A percentile compares a stretch with the other conserved stretches of the same genome.
These are phyloP conservation scores for Cordyceps javanica DNA, from an alignment of 2,329 filamentous ascomycete genomes.

Conservation along the genomic window DNA sequence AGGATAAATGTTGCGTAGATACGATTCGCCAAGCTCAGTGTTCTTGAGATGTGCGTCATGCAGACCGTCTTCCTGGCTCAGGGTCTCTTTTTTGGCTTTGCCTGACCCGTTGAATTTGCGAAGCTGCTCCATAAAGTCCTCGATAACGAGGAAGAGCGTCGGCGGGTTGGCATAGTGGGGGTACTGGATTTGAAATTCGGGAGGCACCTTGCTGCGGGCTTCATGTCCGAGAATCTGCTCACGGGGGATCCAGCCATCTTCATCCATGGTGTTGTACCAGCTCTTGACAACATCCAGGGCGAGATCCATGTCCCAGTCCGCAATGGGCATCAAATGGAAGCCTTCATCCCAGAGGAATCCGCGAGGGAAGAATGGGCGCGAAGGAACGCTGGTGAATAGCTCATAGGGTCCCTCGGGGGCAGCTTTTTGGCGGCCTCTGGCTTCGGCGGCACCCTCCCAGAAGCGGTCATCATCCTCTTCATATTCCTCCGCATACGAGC, in stretches of 20 bases:
- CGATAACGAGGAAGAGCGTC: constrained; percentile 84
- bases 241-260: constrained; percentile 93
- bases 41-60: constrained; percentile 63
- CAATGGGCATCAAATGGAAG: constrained; percentile 85
- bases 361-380: constrained; percentile 89
- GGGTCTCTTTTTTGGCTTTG: constrained; percentile 35
- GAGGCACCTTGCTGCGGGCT: constrained; percentile 88
- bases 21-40: constrained; percentile 59
- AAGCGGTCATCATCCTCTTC: constrained; percentile 94
- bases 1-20: constrained; percentile 74
- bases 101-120: constrained; percentile 47
- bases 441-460: constrained; percentile 85
- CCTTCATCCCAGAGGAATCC: constrained; percentile 98
- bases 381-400: constrained; percentile 86
- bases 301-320: constrained; percentile 91
- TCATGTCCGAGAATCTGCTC: constrained; percentile 92
- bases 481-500: constrained; percentile 86
- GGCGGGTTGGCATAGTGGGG: constrained; percentile 97
- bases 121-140: constrained; percentile 75
- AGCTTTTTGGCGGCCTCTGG: constrained; percentile 62
- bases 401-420: constrained; percentile 75
- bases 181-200: constrained; percentile 91
- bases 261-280: constrained; percentile 95
- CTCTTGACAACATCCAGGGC: constrained; percentile 82
- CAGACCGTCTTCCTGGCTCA: constrained; percentile 39